A percentile compares a stretch with the other conserved stretches of the same genome.
These are phyloP conservation scores for Malania oleifera DNA, from an alignment of 164 flowering plant species.

Conservation along the genomic window DNA sequence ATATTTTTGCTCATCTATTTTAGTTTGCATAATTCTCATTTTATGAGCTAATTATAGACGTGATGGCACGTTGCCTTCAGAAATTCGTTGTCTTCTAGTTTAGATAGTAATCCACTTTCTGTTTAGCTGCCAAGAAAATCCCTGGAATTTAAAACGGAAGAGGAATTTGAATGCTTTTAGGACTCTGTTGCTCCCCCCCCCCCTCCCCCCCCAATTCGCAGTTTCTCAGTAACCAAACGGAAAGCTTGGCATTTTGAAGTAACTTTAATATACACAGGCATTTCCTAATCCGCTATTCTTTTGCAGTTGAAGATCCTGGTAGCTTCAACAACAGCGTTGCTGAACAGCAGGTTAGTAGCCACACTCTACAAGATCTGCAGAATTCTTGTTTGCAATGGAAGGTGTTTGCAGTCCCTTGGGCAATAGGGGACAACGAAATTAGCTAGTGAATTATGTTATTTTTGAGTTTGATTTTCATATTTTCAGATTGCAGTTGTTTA, in stretches of 20 bases:
- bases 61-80: too few species aligned
- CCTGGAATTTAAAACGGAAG: too few species aligned
- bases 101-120: too few species aligned
- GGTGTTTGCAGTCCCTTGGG: not conserved
- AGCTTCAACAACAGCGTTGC: conserved; percentile 85
- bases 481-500: not conserved
- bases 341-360: conserved; percentile 58
- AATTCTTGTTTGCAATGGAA: not conserved
- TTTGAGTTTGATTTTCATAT: not conserved
- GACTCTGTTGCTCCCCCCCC: too few species aligned
- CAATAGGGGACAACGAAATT: too few species aligned
- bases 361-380: not conserved
- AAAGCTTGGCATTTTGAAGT: not conserved
- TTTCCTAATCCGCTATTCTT: conserved; percentile 2
- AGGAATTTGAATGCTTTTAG: too few species aligned
- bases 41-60: too few species aligned
- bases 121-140: too few species aligned
- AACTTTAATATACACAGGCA: not conserved
- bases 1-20: too few species aligned
- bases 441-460: not conserved
- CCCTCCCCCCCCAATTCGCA: too few species aligned
- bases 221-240: not conserved
- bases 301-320: conserved; percentile 65
- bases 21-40: too few species aligned
- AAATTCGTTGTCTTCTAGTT: too few species aligned